Conservation (phyloP, 805 yeast species). For the Candida adriatica region DNA sequence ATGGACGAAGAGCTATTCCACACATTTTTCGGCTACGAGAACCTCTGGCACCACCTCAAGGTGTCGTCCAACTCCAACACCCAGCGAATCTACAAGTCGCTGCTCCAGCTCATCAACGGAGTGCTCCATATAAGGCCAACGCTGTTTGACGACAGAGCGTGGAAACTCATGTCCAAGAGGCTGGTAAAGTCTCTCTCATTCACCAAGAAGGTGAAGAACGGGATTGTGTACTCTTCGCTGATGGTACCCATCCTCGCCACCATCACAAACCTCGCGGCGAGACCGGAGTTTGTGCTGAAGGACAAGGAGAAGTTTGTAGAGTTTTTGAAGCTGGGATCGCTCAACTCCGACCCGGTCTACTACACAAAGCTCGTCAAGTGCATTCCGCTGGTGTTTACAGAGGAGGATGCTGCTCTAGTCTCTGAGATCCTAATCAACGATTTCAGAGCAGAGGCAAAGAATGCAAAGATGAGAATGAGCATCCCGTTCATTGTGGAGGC, state of each 20-base stretch:
- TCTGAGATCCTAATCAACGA: slow-evolving; percentile 25
- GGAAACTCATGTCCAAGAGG: slow-evolving; percentile 28
- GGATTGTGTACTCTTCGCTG: slow-evolving; percentile 37
- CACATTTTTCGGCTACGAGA: slow-evolving; percentile 35
- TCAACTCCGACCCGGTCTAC: slow-evolving; percentile 45
- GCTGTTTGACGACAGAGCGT: slow-evolving; percentile 16
- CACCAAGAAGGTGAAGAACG: slow-evolving; percentile 26
- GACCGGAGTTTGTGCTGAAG: slow-evolving; percentile 49
- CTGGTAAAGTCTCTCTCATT: slow-evolving; percentile 28
- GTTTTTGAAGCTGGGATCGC: slow-evolving; percentile 46
- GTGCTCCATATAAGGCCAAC: slow-evolving; percentile 23
- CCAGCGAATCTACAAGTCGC: slow-evolving; percentile 34
- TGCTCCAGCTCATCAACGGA: slow-evolving; percentile 31
- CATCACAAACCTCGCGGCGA: slow-evolving; percentile 36
- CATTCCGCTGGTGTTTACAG: slow-evolving; percentile 10
- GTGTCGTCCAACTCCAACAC: slow-evolving; percentile 30
- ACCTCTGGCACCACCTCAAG: slow-evolving; percentile 36
- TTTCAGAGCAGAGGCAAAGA: slow-evolving; percentile 23
- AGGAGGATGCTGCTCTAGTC: slow-evolving; percentile 19
- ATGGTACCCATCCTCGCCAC: slow-evolving; percentile 44
- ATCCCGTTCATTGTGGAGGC: slow-evolving; percentile 25
- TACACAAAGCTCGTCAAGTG: slow-evolving; percentile 28
- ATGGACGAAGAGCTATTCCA: slow-evolving; percentile 21
- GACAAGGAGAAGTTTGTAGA: slow-evolving; percentile 37
- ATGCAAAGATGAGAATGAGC: slow-evolving; percentile 27